These are phyloP conservation scores for Microcyclosporella mali DNA, from an alignment of 2,329 filamentous ascomycete genomes.

Conservation along the genomic window DNA sequence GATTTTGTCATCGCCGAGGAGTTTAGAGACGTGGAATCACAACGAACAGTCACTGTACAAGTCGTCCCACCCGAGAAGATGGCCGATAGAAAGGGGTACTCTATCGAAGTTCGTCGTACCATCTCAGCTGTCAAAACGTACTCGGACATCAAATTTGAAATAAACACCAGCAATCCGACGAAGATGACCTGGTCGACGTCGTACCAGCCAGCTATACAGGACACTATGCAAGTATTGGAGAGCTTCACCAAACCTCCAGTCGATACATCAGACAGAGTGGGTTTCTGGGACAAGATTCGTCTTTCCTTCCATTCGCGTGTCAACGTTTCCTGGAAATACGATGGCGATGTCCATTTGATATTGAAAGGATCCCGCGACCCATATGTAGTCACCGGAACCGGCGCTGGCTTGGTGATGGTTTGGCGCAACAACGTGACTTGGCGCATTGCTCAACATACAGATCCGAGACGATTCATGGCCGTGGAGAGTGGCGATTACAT, in stretches of 20 bases:
- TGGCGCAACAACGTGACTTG: conserved; percentile 92
- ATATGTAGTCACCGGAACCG: conserved; percentile 85
- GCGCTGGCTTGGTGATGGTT: conserved; percentile 95
- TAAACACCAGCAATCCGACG: conserved; percentile 88
- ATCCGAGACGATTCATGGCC: conserved; percentile 89
- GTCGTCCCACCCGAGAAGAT: conserved; percentile 67
- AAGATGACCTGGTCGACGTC: conserved; percentile 95
- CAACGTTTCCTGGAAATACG: conserved; percentile 84
- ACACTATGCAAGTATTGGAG: conserved; percentile 99
- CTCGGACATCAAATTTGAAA: conserved; percentile 83
- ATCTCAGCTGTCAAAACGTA: conserved; percentile 95
- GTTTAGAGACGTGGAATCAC: conserved; percentile 72
- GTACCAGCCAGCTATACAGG: conserved; percentile 95
- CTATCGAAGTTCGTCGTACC: conserved; percentile 80
- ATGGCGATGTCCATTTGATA: conserved; percentile 89
- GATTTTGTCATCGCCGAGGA: conserved; percentile 97
- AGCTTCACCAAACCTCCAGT: conserved; percentile 94
- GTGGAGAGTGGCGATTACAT: conserved; percentile 95
- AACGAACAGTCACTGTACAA: conserved; percentile 71
- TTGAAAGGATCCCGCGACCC: conserved; percentile 87
- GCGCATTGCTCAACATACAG: conserved; percentile 75
- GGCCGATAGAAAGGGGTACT: conserved; percentile 60
- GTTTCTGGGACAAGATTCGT: conserved; percentile 98
- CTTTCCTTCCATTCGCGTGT: conserved; percentile 90
- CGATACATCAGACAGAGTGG: conserved; percentile 86